Base-by-base conservation (phyloP, 805 yeast genomes). In the Kodamaea restingae region DNA sequence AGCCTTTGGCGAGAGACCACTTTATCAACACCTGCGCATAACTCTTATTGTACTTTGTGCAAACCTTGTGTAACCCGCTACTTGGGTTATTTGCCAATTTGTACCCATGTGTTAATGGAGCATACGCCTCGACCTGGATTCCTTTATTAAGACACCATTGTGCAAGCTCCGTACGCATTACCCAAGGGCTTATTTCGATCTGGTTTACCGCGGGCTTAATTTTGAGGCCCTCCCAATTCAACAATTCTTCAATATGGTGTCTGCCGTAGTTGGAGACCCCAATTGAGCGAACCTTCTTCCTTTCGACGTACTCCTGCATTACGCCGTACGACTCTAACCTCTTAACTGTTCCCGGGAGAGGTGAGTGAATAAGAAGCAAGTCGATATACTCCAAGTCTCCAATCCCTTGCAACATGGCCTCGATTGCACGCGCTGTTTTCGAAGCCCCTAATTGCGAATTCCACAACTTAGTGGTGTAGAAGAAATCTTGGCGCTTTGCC, bases 401-500 rank as follows among this genome's bases (percentile, higher is more conserved):
- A 4, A 80, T 84, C 35, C 70, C 65, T 4, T 58, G 58, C 31
- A 83, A 52, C 45, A 86, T 78, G 14, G 65, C 70, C 26, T 67
- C 61, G 42, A 86, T 78, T 11, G 87, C 91, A 4, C 41, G 42
- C 39, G 71, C 72, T 11, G 93, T 81, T 15, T 66, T 61, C 11
- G 25, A n/a, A 6, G 41, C 24, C 8, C 49, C 49, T 31, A 36
- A 33, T 18, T 46, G 45, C 7, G 43, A 31, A 49, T 81, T 77
- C 91, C 91, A 83, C 15, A 84, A 54, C 54, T 86, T 86, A 4
- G 93, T 80, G 7, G 88, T 80, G 59, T 83, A 47, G 45, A 60
- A 63, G 5, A 64, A 44, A 14, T 61, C 65, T n/a, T 32, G 28
- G 11, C 69, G 39, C 15, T 46, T 38, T 7, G 55, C 42, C 2